Evolutionary conservation across 176 grass and related monocot species (phyloP).

Genomic region (Ampelocalamus luodianensis): DNA sequence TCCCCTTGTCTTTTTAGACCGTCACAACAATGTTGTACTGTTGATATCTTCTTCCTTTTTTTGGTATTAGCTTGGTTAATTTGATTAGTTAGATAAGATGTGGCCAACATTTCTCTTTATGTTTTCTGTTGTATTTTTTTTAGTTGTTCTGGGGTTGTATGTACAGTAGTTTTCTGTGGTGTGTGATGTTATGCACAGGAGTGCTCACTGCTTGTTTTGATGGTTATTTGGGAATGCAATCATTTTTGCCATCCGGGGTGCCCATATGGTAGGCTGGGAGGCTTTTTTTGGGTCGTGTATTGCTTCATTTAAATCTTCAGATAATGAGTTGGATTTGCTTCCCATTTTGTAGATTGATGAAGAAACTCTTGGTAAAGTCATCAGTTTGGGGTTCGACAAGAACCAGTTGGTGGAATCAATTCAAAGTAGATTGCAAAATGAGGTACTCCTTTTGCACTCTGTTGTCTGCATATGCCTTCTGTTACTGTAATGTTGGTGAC

Average conservation of each 20-base stretch:
- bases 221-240: not conserved
- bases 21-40: not conserved
- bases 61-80: not conserved
- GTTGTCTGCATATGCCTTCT: not conserved
- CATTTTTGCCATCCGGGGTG: not conserved
- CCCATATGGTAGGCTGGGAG: not conserved
- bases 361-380: slow-evolving; percentile 72
- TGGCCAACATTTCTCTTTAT: not conserved
- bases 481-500: slow-evolving; percentile 1
- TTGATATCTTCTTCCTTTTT: not conserved
- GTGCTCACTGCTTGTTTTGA: not conserved
- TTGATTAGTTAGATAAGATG: not conserved
- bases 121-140: slow-evolving; percentile 1
- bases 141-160: not conserved
- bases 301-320: not conserved
- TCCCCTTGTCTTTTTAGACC: not conserved
- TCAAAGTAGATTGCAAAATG: slow-evolving; percentile 80
- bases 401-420: slow-evolving; percentile 72
- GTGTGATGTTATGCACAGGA: not conserved
- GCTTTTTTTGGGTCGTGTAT: not conserved
- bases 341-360: slow-evolving; percentile 72
- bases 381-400: slow-evolving; percentile 80
- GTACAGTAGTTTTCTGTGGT: not conserved
- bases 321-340: slow-evolving; percentile 12
- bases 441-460: slow-evolving; percentile 51